A percentile compares a stretch with the other conserved stretches of the same genome.
These are phyloP conservation scores for Kluyveromyces sp. DNA, from an alignment of 1,139 yeast species.

Conservation along the genomic window DNA sequence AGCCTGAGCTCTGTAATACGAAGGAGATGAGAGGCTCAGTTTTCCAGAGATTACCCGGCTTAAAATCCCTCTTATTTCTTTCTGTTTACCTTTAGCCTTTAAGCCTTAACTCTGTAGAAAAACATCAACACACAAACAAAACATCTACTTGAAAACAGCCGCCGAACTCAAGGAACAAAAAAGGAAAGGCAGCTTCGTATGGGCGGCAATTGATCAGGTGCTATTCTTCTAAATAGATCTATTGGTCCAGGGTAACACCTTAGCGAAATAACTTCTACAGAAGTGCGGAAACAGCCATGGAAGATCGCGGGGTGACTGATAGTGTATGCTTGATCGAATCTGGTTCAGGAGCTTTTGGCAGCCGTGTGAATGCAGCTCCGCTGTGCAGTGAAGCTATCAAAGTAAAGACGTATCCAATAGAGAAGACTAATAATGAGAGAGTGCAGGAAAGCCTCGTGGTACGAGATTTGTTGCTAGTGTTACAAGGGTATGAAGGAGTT, in stretches of 20 bases:
- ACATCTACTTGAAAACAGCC: neutral
- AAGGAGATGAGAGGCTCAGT: too few species aligned
- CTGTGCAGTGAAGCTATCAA: slow-evolving; percentile 21
- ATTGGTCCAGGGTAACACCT: neutral
- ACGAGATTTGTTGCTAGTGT: slow-evolving; percentile 59
- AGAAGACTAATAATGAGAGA: slow-evolving; percentile 39
- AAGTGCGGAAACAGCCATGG: neutral
- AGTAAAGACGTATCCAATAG: slow-evolving; percentile 40
- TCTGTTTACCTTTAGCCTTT: neutral
- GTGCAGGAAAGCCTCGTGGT: slow-evolving; percentile 68
- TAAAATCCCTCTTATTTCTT: neutral
- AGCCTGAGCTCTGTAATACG: too few species aligned
- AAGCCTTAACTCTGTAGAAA: neutral
- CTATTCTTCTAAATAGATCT: too few species aligned
- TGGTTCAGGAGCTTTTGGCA: slow-evolving; percentile 1
- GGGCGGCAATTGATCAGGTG: too few species aligned
- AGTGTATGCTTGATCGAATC: neutral
- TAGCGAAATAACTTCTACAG: neutral
- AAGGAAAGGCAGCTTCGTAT: neutral
- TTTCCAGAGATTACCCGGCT: neutral
- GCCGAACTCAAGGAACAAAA: neutral
- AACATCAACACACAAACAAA: neutral
- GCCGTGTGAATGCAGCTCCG: slow-evolving; percentile 5
- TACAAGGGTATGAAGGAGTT: slow-evolving; percentile 74
- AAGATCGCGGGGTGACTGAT: slow-evolving; percentile 4